Conservation (phyloP, 2,329 filamentous ascomycete species). For the Sporothrix euskadiensis region DNA sequence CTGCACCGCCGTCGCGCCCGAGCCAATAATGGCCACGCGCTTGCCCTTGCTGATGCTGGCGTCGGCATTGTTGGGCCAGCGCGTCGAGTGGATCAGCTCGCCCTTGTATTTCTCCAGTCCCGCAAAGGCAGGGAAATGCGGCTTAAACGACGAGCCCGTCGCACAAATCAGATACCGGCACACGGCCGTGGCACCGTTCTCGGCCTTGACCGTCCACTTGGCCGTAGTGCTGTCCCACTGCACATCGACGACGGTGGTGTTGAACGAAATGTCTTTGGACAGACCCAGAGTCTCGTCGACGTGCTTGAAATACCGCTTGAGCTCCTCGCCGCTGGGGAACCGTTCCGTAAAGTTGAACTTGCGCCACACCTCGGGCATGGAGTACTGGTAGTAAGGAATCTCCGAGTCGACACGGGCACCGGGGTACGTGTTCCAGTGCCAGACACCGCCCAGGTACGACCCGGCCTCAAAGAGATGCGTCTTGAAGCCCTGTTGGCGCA, state of each 20-base stretch:
- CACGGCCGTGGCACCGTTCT: constrained; percentile 43
- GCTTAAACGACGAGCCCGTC: constrained; percentile 50
- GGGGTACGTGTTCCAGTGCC: constrained; percentile 49
- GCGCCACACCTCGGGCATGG: constrained; percentile 43
- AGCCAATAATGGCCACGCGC: constrained; percentile 33
- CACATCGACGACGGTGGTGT: constrained; percentile 46
- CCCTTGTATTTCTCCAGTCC: constrained; percentile 34
- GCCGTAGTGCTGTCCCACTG: constrained; percentile 42
- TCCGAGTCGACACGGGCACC: constrained; percentile 46
- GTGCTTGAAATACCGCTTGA: constrained; percentile 50
- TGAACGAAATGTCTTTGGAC: constrained; percentile 48
- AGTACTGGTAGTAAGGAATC: constrained; percentile 42
- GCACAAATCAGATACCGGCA: constrained; percentile 49
- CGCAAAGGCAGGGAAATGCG: constrained; percentile 42
- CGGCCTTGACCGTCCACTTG: constrained; percentile 48
- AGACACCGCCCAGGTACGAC: constrained; percentile 45
- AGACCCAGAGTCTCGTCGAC: constrained; percentile 48
- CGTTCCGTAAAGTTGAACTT: constrained; percentile 47
- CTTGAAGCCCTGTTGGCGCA: constrained; percentile 42
- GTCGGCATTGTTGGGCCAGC: constrained; percentile 28
- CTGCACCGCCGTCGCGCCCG: constrained; percentile 33
- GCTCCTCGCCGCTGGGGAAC: constrained; percentile 45
- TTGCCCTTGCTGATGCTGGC: constrained; percentile 27
- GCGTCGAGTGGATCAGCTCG: constrained; percentile 29
- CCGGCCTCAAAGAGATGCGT: constrained; percentile 45